Evolutionary conservation across 441 rosid species (phyloP).

Genomic region (Hura crepitans): DNA sequence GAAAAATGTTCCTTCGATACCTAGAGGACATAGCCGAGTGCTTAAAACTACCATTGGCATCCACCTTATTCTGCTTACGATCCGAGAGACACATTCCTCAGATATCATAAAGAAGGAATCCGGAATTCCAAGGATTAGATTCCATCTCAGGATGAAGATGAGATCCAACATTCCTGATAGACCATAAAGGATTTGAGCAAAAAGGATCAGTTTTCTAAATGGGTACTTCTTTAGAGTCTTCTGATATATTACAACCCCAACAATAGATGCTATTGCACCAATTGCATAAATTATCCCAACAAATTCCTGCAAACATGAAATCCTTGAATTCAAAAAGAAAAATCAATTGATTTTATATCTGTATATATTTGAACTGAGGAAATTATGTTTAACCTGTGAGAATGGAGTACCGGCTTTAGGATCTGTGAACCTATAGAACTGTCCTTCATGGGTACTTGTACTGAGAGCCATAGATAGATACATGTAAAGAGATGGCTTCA

Average conservation of each 20-base stretch:
- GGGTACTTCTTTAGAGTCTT: conserved; percentile 53
- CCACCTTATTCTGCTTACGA: conserved; percentile 60
- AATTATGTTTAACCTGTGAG: conserved; percentile 45
- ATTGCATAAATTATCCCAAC: conserved; percentile 64
- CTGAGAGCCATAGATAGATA: conserved; percentile 67
- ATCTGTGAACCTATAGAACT: conserved; percentile 84
- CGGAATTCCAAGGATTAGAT: conserved; percentile 55
- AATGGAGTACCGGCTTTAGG: conserved; percentile 70
- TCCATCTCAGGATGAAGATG: conserved; percentile 61
- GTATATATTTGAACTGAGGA: no score
- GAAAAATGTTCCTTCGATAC: conserved; percentile 77
- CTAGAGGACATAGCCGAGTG: conserved; percentile 64
- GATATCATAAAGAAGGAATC: conserved; percentile 65
- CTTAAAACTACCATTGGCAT: conserved; percentile 73
- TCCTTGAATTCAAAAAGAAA: neutral
- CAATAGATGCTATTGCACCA: conserved; percentile 70
- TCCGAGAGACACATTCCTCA: conserved; percentile 59
- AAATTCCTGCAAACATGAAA: conserved; percentile 43
- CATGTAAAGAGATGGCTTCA: conserved; percentile 85
- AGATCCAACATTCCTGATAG: conserved; percentile 69
- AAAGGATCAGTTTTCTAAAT: conserved; percentile 54
- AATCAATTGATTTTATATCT: no score
- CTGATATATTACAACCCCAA: conserved; percentile 69
- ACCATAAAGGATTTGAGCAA: conserved; percentile 55
- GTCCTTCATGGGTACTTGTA: conserved; percentile 76